Conservation (phyloP, 805 yeast genomes). For the Starmerella riodocensis region DNA sequence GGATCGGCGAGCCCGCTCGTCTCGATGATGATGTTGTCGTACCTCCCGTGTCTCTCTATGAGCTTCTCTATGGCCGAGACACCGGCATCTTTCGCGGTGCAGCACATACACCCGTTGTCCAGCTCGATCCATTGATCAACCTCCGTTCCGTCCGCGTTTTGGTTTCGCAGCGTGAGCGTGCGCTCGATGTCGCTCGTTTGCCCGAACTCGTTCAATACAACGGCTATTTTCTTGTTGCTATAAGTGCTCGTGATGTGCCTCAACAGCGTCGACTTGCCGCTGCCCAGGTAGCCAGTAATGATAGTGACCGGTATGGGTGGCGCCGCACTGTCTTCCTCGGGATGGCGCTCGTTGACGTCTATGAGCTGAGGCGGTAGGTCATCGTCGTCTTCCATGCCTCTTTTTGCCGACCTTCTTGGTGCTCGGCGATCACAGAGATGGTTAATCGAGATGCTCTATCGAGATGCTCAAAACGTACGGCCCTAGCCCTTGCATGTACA, state of each 20-base stretch:
- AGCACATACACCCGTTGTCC: slow-evolving; percentile 93
- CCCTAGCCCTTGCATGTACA: too few relatives aligned
- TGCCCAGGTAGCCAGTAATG: slow-evolving; percentile 87
- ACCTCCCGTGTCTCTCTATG: slow-evolving; percentile 46
- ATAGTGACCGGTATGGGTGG: slow-evolving; percentile 63
- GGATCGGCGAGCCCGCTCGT: slow-evolving; percentile 98
- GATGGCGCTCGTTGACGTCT: not conserved
- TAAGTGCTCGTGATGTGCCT: slow-evolving; percentile 52
- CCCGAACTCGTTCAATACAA: slow-evolving; percentile 78
- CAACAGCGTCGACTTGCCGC: slow-evolving; percentile 77
- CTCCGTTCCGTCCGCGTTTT: slow-evolving; percentile 31
- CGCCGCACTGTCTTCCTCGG: not conserved
- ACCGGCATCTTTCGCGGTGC: slow-evolving; percentile 91
- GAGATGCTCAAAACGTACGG: too few relatives aligned
- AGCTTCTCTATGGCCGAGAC: slow-evolving; percentile 86
- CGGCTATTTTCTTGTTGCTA: slow-evolving; percentile 68
- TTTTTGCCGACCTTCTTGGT: too few relatives aligned
- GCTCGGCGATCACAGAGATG: too few relatives aligned
- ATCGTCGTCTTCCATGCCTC: slow-evolving; percentile 12
- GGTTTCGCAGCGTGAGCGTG: slow-evolving; percentile 46
- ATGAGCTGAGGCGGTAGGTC: slow-evolving; percentile 23
- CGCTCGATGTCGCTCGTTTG: slow-evolving; percentile 83
- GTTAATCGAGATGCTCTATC: too few relatives aligned
- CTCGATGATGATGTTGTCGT: slow-evolving; percentile 84
- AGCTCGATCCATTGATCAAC: slow-evolving; percentile 92